phyloP scores from a whole-genome alignment of 2,329 filamentous ascomycete genomes.

The Phaeoacremonium minimum region DNA sequence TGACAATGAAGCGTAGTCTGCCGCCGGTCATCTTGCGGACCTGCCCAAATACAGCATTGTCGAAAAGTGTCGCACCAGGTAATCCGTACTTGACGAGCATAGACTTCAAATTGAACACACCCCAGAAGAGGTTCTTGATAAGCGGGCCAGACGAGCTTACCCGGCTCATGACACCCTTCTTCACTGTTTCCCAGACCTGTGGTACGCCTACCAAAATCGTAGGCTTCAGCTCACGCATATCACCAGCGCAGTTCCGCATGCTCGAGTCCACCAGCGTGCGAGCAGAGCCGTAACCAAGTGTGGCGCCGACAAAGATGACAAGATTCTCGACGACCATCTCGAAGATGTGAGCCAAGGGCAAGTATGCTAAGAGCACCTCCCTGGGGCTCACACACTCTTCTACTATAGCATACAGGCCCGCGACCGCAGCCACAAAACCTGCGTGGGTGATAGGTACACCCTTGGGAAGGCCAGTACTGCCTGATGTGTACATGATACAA shows the following conservation, averaged over 20 bases:
- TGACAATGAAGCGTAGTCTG: conserved; percentile 83
- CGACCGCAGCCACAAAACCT: conserved; percentile 75
- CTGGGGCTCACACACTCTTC: conserved; percentile 72
- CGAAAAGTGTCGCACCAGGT: conserved; percentile 66
- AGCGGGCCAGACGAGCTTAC: conserved; percentile 69
- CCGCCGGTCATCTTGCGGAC: conserved; percentile 88
- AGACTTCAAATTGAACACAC: conserved; percentile 54
- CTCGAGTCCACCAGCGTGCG: conserved; percentile 83
- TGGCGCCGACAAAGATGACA: conserved; percentile 82
- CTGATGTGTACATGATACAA: conserved; percentile 85
- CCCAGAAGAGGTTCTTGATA: conserved; percentile 74
- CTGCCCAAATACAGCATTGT: conserved; percentile 84
- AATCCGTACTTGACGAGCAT: conserved; percentile 55
- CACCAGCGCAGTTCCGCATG: conserved; percentile 85
- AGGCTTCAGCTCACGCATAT: conserved; percentile 87
- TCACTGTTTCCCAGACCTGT: conserved; percentile 94
- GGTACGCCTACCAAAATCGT: conserved; percentile 92
- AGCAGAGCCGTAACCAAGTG: conserved; percentile 88
- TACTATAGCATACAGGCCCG: conserved; percentile 75
- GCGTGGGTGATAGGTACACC: conserved; percentile 80
- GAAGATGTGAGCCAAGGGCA: conserved; percentile 92
- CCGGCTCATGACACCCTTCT: conserved; percentile 84
- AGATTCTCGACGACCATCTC: conserved; percentile 95
- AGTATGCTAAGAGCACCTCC: conserved; percentile 82
- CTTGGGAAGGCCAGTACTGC: conserved; percentile 85